Conservation (phyloP, 2,329 filamentous ascomycete genomes). For the Hirsutella minnesotensis region DNA sequence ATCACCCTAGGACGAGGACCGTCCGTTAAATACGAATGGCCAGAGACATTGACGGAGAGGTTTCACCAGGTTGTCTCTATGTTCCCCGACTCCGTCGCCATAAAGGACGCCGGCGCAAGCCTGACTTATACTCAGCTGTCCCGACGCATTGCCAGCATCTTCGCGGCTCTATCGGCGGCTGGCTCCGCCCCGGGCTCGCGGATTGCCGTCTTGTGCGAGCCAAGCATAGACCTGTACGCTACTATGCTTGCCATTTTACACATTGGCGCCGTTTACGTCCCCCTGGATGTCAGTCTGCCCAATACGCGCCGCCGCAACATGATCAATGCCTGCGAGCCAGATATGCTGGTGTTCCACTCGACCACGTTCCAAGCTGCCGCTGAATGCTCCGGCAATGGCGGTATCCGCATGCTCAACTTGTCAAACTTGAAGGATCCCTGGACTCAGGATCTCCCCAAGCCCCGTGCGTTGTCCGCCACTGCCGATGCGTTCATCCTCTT, state of each 20-base stretch:
- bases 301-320: background rate
- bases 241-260: constrained; percentile 28
- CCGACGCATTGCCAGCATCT: background rate
- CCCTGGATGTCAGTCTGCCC: constrained; percentile 7
- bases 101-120: background rate
- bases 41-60: background rate
- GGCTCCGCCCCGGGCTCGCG: constrained; percentile 7
- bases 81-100: background rate
- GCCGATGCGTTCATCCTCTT: constrained; percentile 18
- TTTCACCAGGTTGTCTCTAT: background rate
- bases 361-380: background rate
- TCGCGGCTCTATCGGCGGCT: background rate
- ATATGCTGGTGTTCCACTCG: background rate
- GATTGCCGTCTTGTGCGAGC: constrained; percentile 22
- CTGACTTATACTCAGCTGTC: constrained; percentile 1
- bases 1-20: background rate
- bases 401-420: background rate
- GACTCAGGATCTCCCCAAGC: background rate
- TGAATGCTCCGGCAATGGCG: background rate
- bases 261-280: constrained; percentile 25
- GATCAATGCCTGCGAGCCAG: background rate
- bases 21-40: background rate
- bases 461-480: background rate
- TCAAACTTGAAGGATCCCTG: constrained; percentile 11
- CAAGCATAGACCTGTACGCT: constrained; percentile 19